A percentile compares a stretch with the other conserved stretches of the same genome.
Conservation (phyloP, 2,329 filamentous ascomycete species). For the Juglanconis juglandina region DNA sequence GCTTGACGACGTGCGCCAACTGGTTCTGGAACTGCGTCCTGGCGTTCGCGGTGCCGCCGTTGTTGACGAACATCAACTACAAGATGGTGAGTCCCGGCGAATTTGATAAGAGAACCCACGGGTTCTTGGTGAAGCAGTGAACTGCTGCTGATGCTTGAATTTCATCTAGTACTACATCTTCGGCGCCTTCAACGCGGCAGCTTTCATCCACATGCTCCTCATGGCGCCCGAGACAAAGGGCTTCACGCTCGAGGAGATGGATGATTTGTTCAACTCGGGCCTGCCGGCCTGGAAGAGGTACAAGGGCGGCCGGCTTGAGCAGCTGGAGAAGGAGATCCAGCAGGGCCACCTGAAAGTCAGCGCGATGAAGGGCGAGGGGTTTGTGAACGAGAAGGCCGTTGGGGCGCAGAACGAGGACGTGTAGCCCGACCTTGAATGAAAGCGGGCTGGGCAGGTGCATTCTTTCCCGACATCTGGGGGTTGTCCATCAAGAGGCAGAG, state of each 20-base stretch:
- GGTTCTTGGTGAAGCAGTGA: too few relatives aligned
- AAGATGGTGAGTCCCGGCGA: conserved; percentile 36
- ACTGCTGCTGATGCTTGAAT: not conserved
- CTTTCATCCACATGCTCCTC: conserved; percentile 67
- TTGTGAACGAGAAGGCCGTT: not conserved
- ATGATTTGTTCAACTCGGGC: conserved; percentile 65
- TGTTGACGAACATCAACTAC: conserved; percentile 49
- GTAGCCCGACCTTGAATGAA: too few relatives aligned
- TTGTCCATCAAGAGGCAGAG: too few relatives aligned
- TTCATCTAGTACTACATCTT: conserved; percentile 63
- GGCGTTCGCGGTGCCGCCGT: conserved; percentile 48
- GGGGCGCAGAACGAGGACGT: not conserved
- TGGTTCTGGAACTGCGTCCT: conserved; percentile 52
- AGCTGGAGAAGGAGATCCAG: conserved; percentile 46
- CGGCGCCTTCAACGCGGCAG: conserved; percentile 65
- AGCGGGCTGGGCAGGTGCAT: too few relatives aligned
- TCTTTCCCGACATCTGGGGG: too few relatives aligned
- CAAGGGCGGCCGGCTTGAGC: conserved; percentile 43
- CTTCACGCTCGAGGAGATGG: conserved; percentile 74
- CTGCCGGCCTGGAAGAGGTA: conserved; percentile 55
- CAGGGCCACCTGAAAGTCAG: conserved; percentile 40
- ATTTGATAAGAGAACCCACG: too few relatives aligned
- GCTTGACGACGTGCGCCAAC: conserved; percentile 37
- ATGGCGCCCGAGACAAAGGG: conserved; percentile 64
- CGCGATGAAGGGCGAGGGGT: not conserved